Evolutionary conservation across 75 land plant species (phyloP).

Genomic region (Cupressus sempervirens): DNA sequence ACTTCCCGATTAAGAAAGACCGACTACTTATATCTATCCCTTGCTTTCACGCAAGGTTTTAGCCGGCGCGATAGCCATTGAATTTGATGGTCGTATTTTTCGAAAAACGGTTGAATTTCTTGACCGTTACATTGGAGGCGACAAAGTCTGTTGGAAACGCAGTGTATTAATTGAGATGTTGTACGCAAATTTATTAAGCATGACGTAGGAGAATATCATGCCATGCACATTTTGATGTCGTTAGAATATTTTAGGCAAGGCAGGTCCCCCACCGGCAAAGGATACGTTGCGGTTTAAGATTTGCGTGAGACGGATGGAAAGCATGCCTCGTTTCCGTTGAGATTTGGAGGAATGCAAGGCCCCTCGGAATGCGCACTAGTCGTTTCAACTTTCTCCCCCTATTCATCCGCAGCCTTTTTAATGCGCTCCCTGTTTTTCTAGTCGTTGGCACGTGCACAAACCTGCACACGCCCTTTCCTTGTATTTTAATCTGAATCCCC

Average conservation of each 20-base stretch:
- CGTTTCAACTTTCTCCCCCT: background rate
- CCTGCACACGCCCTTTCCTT: background rate
- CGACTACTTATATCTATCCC: too few relatives aligned
- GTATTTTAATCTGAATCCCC: background rate
- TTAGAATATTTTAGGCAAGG: background rate
- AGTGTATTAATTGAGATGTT: too few relatives aligned
- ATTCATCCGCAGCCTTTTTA: background rate
- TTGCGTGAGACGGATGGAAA: background rate
- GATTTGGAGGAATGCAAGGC: background rate
- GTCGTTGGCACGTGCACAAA: conserved; percentile 4
- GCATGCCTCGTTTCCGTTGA: background rate
- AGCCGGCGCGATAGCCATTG: too few relatives aligned
- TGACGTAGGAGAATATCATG: background rate
- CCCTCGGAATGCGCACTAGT: background rate
- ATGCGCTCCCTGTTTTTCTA: background rate
- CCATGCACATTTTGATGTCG: background rate
- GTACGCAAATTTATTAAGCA: too few relatives aligned
- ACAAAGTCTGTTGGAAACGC: too few relatives aligned
- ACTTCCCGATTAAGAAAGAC: too few relatives aligned
- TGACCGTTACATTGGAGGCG: too few relatives aligned
- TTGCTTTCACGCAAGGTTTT: too few relatives aligned
- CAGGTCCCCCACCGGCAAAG: background rate
- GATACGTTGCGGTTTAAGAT: background rate
- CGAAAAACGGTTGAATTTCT: too few relatives aligned
- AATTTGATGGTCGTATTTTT: too few relatives aligned